A percentile compares a stretch with the other conserved stretches of the same genome.
These are phyloP conservation scores for Akebia trifoliata DNA, from an alignment of 164 flowering plant species.

Conservation along the genomic window DNA sequence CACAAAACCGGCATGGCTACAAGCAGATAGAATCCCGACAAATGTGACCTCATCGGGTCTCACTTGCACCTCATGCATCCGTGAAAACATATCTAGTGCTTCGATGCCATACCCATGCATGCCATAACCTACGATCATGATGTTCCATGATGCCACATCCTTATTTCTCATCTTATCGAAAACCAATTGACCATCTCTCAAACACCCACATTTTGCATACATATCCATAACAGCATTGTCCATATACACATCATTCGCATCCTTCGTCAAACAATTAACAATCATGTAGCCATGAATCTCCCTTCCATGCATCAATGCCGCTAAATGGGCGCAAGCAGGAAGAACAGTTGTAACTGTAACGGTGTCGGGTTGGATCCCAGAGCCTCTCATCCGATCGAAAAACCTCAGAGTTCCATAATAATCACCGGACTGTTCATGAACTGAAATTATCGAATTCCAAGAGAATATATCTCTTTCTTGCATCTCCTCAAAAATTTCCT, in stretches of 20 bases:
- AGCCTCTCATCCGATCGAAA: slow-evolving; percentile 41
- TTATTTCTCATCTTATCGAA: slow-evolving; percentile 39
- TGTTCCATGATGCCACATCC: slow-evolving; percentile 79
- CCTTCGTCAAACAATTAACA: slow-evolving; percentile 37
- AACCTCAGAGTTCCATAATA: slow-evolving; percentile 42
- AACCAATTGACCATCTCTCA: slow-evolving; percentile 45
- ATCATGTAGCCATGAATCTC: slow-evolving; percentile 63
- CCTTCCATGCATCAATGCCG: slow-evolving; percentile 62
- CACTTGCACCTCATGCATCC: slow-evolving; percentile 14
- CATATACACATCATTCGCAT: slow-evolving; percentile 22
- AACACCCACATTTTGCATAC: slow-evolving; percentile 76
- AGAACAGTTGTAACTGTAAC: slow-evolving; percentile 52
- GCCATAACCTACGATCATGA: slow-evolving; percentile 70
- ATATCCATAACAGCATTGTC: slow-evolving; percentile 65
- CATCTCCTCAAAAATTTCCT: slow-evolving; percentile 40
- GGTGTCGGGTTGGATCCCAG: slow-evolving; percentile 46
- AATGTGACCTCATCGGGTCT: slow-evolving; percentile 31
- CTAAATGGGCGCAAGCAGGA: slow-evolving; percentile 58
- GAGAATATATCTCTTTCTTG: slow-evolving; percentile 45
- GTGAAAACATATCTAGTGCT: slow-evolving; percentile 44
- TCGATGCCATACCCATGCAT: slow-evolving; percentile 50
- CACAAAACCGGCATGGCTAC: slow-evolving; percentile 59
- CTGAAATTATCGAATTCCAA: slow-evolving; percentile 66
- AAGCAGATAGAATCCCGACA: slow-evolving; percentile 54
- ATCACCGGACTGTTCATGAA: slow-evolving; percentile 50